Percentiles rank a stretch among this genome's conserved stretches.
phyloP scores from a whole-genome alignment of 2,329 filamentous ascomycete species.

The Fusarium sp. region DNA sequence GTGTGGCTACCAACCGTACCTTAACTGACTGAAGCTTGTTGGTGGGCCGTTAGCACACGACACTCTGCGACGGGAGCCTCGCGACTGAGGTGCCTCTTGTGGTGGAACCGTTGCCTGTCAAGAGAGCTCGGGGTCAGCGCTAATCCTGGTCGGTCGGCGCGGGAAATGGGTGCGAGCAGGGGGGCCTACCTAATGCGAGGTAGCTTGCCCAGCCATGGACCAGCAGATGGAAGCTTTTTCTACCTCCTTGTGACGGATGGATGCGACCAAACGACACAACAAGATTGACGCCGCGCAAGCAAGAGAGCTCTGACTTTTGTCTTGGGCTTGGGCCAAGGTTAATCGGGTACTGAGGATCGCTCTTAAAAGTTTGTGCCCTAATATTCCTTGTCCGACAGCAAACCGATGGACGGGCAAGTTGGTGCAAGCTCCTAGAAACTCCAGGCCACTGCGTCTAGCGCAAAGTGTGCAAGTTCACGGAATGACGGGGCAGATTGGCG shows the following conservation, averaged over 20 bases:
- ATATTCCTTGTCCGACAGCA: not conserved
- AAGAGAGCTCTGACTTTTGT: not conserved
- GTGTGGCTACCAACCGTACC: conserved; percentile 29
- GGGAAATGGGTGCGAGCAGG: conserved; percentile 36
- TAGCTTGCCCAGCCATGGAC: not conserved
- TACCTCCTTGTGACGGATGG: not conserved
- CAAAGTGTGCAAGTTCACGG: not conserved
- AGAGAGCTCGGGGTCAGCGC: conserved; percentile 34
- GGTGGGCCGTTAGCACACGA: conserved; percentile 36
- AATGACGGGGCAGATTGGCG: not conserved
- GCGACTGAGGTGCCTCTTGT: conserved; percentile 16
- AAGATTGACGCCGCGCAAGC: not conserved
- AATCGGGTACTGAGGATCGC: not conserved
- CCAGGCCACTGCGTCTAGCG: not conserved
- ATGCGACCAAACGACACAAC: not conserved
- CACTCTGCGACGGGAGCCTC: conserved; percentile 28
- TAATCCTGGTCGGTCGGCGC: conserved; percentile 32
- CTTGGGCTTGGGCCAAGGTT: not conserved
- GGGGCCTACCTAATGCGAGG: conserved; percentile 15
- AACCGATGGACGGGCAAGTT: not conserved
- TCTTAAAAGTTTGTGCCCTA: not conserved
- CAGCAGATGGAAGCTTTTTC: conserved; percentile 1
- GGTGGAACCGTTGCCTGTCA: conserved; percentile 43
- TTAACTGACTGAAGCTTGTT: conserved; percentile 23
- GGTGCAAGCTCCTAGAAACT: not conserved